Base-by-base conservation (phyloP, 2,329 filamentous ascomycete genomes). In the Colletotrichum sidae region DNA sequence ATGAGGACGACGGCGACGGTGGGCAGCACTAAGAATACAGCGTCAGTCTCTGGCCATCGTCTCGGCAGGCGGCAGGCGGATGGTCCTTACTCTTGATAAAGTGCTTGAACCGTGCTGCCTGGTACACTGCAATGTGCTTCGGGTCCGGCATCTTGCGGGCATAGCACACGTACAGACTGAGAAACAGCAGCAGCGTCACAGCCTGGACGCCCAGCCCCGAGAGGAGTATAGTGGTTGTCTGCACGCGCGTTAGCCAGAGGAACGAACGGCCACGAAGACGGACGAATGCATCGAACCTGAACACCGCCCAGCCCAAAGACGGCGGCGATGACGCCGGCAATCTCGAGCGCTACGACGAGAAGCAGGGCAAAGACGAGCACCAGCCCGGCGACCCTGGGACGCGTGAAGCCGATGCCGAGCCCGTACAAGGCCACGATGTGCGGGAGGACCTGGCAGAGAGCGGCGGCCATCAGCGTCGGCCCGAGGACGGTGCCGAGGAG, bases 361-460 rank as follows among this genome's bases (percentile, higher is more conserved):
- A 76, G 70, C 33, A 81, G 65, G 11, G 70, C 68, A 10, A 60
- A 65, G 51, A 75, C 70, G 55, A 82, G 77, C 35, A 76, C 59
- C 11, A 79, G 64, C 1, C 72, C 77, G 9, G 77, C 70, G 47
- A 77, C 72, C 0, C 77, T 65, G 0, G 80, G 79, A 9, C 67
- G 74, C 55, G 79, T 69, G 2, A 77, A 73, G 13, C 75, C 77
- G 15, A 80, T 77, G 7, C 78, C 74, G 8, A 79, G 75, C 17
- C 83, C 83, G 64, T 85, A 85, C 5, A 85, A 69, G 8, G 75
- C 73, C 41, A 86, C 73, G 25, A 85, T 72, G 49, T 82, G 81
- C 2, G 84, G 83, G 15, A 85, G 71, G 8, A 81, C 69, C 25
- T 79, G 72, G 57, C 81, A 84, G 35, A 84, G 72, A 34, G 82